Base-by-base conservation (phyloP, 441 rosid genomes). In the Aleurites moluccanus region DNA sequence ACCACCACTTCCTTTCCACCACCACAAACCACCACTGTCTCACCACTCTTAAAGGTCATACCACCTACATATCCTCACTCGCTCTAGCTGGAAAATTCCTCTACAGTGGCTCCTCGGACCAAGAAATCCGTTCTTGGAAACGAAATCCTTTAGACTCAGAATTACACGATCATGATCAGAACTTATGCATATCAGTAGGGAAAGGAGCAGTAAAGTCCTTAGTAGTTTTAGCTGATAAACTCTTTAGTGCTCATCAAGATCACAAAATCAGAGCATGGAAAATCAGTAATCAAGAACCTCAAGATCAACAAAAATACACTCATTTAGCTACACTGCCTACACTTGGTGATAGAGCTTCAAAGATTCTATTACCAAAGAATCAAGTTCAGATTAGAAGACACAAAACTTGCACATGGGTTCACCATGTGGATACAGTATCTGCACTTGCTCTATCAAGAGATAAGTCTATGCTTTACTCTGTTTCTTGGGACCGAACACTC, bases 191-290 rank as follows among this genome's bases (percentile, higher is more conserved):
- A 62, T 84, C 86, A 3, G 83, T 68, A 0, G 91, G 92, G 13
- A 81, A 84, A 49, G 97, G 97, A 47, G 89, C 98, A 7, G 98
- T 92, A 72, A 94, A 92, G 79, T 92, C 93, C 16, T 72, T 94
- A 67, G 84, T 90, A 35, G 85, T 91, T 42, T 76, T 83, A 68
- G 84, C 81, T 0, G 94, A 92, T 65, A 92, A 88, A 64, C 92
- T 94, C 59, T 90, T 94, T 78, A 94, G 91, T 60, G 98, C 98
- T 67, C 98, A 94, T 66, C 99, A 92, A 82, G 99, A 94, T 77
- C 91, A 92, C 57, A 94, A 92, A 86, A 94, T 94, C 79, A 87
- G 99, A 30, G 97, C 91, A 18, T 94, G 99, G 99, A 92, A 79
- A 83, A 86, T 91, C 72, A 86, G 73, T 61, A 69, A 75, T 75